Percentiles rank a stretch among this genome's conserved stretches.
phyloP scores from a whole-genome alignment of 805 yeast genomes.

The Sporopachydermia lactativora region DNA sequence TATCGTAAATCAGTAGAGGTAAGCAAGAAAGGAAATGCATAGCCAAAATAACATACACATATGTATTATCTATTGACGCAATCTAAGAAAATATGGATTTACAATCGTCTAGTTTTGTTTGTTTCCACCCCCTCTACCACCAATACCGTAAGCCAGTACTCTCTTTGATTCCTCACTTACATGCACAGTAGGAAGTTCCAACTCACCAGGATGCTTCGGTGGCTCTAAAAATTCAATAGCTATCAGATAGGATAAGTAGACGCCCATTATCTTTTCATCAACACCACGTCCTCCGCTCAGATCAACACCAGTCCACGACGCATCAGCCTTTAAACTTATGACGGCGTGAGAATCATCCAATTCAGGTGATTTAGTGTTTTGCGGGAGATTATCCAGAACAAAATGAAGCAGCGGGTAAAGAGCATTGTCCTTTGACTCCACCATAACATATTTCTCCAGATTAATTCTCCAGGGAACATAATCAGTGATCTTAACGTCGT shows the following conservation, averaged over 20 bases:
- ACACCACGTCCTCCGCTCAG: slow-evolving; percentile 63
- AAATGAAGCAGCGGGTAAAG: slow-evolving; percentile 87
- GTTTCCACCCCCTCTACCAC: slow-evolving; percentile 21
- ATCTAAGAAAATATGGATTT: no score
- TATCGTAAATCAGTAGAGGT: no score
- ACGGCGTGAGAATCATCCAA: slow-evolving; percentile 77
- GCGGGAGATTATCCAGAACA: slow-evolving; percentile 85
- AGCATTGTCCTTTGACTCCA: slow-evolving; percentile 66
- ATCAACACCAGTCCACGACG: slow-evolving; percentile 51
- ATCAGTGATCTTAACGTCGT: slow-evolving; percentile 41
- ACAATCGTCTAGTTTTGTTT: no score
- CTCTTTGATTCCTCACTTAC: slow-evolving; percentile 43
- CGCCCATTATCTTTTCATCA: slow-evolving; percentile 47
- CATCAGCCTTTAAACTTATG: slow-evolving; percentile 49
- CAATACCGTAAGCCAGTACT: slow-evolving; percentile 19
- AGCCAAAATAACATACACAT: no score
- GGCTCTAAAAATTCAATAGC: slow-evolving; percentile 66
- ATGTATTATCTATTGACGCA: no score
- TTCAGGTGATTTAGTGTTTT: slow-evolving; percentile 89
- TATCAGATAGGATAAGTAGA: slow-evolving; percentile 67
- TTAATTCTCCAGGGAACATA: slow-evolving; percentile 70
- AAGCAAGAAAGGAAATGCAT: no score
- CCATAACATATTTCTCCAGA: slow-evolving; percentile 66
- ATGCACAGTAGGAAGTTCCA: slow-evolving; percentile 39
- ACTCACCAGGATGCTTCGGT: slow-evolving; percentile 33